A percentile compares a stretch with the other conserved stretches of the same genome.
These are phyloP conservation scores for Fusarium cicatricum DNA, from an alignment of 2,329 filamentous ascomycete genomes.

Conservation along the genomic window DNA sequence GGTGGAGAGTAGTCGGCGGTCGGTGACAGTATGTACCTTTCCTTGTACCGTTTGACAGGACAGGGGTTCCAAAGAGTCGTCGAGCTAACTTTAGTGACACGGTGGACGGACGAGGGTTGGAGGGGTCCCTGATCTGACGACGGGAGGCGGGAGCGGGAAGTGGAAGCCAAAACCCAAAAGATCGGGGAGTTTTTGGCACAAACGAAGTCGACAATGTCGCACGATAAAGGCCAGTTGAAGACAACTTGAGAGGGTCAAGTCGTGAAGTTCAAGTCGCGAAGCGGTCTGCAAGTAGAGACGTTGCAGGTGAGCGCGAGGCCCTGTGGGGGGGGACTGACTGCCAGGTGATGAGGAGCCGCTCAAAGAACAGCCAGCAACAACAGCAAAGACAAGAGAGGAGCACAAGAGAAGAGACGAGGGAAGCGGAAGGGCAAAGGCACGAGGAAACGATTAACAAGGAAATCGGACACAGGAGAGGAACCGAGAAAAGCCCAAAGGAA, in stretches of 20 bases:
- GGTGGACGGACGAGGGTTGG: conserved; percentile 25
- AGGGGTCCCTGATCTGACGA: conserved; percentile 32
- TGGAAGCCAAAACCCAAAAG: conserved; percentile 21
- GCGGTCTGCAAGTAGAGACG: background rate
- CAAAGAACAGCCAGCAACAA: conserved; percentile 6
- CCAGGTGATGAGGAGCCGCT: conserved; percentile 17
- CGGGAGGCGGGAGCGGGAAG: conserved; percentile 14
- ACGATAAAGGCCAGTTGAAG: conserved; percentile 2
- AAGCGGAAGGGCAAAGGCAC: conserved; percentile 1
- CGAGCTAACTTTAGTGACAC: conserved; percentile 29
- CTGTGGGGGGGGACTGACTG: conserved; percentile 13
- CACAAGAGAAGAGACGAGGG: background rate
- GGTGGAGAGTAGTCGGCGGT: conserved; percentile 42
- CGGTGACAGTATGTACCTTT: conserved; percentile 39
- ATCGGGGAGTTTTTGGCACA: conserved; percentile 2
- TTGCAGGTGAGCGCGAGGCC: conserved; percentile 14
- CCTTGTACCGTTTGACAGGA: conserved; percentile 39
- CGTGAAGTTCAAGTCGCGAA: too few relatives aligned
- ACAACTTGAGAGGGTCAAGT: background rate
- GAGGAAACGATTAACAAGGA: conserved; percentile 6
- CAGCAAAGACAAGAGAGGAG: conserved; percentile 3
- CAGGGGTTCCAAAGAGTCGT: conserved; percentile 32
- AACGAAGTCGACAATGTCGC: background rate
- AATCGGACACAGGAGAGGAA: conserved; percentile 24
- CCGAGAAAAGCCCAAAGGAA: conserved; percentile 27